These are phyloP conservation scores for Cornus controversa DNA, from an alignment of 148 eudicot genomes.

Conservation along the genomic window DNA sequence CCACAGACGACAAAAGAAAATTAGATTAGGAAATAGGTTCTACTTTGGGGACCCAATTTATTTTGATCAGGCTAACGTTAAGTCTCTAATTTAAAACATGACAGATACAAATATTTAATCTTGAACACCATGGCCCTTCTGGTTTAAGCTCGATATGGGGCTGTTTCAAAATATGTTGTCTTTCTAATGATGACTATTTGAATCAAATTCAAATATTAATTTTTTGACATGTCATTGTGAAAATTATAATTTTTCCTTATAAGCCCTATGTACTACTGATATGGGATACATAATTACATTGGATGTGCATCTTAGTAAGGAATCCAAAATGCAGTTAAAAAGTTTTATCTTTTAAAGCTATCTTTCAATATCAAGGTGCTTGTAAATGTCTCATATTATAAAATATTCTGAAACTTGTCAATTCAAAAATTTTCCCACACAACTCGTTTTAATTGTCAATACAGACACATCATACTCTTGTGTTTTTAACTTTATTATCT, in stretches of 20 bases:
- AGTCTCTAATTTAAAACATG: background rate
- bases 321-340: background rate
- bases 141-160: too few relatives aligned
- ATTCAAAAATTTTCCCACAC: background rate
- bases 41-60: background rate
- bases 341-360: background rate
- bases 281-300: too few relatives aligned
- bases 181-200: background rate
- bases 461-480: background rate
- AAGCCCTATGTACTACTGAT: background rate
- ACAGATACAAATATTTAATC: too few relatives aligned
- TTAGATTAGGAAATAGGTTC: background rate
- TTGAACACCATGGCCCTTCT: too few relatives aligned
- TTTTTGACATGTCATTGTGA: background rate
- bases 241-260: background rate
- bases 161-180: background rate
- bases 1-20: too few relatives aligned
- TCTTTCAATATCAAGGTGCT: background rate
- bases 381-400: background rate
- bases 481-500: constrained; percentile 10
- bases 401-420: background rate
- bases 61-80: background rate
- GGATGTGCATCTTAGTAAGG: background rate
- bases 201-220: background rate
- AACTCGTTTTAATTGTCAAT: background rate